Evolutionary conservation across 2,329 filamentous ascomycete species (phyloP).

Genomic region (Calonectria honghensis): DNA sequence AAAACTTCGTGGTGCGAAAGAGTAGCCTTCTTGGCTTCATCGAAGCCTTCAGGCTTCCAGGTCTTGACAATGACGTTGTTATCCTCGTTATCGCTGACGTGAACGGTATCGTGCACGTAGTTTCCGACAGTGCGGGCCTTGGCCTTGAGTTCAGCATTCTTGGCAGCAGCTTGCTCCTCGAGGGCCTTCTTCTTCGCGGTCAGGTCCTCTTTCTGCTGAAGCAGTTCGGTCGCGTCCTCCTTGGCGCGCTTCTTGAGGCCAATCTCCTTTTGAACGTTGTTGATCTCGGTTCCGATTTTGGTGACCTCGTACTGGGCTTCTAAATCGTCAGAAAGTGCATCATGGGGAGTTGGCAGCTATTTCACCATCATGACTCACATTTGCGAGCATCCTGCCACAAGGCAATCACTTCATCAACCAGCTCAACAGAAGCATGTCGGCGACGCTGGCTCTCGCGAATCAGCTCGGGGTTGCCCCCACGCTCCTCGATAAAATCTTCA

Average conservation of each 20-base stretch:
- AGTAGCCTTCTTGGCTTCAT: constrained; percentile 82
- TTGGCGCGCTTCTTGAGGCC: constrained; percentile 95
- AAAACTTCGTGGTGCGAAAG: constrained; percentile 98
- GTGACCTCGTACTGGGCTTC: constrained; percentile 82
- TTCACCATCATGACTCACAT: constrained; percentile 64
- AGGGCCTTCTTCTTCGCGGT: constrained; percentile 89
- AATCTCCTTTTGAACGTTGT: constrained; percentile 92
- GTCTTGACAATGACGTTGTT: constrained; percentile 85
- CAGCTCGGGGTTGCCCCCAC: constrained; percentile 92
- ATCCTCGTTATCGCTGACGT: constrained; percentile 89
- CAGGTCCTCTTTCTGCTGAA: constrained; percentile 85
- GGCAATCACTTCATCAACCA: constrained; percentile 92
- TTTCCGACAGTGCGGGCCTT: constrained; percentile 87
- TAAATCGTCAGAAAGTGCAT: constrained; percentile 38
- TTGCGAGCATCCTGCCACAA: constrained; percentile 90
- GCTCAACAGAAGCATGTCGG: constrained; percentile 85
- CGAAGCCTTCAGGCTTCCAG: constrained; percentile 87
- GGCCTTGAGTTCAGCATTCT: constrained; percentile 82
- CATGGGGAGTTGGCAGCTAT: constrained; percentile 20
- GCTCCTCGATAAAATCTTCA: constrained; percentile 86
- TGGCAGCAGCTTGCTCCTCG: constrained; percentile 83
- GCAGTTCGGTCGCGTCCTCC: constrained; percentile 87
- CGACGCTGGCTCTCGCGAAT: constrained; percentile 94
- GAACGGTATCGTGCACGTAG: constrained; percentile 88
- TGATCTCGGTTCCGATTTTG: constrained; percentile 89